A percentile compares a stretch with the other conserved stretches of the same genome.
These are phyloP conservation scores for Kodamaea hsintzibuensis DNA, from an alignment of 805 yeast species.

Conservation along the genomic window DNA sequence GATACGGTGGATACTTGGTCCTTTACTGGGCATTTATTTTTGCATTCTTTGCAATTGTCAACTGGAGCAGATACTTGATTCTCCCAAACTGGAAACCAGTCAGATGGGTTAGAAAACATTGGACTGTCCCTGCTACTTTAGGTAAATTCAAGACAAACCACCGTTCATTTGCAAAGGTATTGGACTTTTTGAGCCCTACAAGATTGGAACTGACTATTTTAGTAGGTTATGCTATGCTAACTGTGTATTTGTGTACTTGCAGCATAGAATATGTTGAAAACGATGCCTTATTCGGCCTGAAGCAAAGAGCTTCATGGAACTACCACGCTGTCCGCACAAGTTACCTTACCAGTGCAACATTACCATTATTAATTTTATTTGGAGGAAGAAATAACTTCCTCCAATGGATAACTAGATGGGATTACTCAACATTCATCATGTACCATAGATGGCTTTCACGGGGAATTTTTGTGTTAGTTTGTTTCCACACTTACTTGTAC, in stretches of 20 bases:
- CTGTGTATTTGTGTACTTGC: conserved; percentile 11
- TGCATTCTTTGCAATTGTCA: conserved; percentile 23
- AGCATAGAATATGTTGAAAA: conserved; percentile 19
- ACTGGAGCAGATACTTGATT: conserved; percentile 34
- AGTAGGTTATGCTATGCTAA: conserved; percentile 9
- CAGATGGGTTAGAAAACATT: conserved; percentile 25
- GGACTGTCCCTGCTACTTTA: conserved; percentile 42
- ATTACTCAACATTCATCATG: conserved; percentile 50
- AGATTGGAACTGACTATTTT: conserved; percentile 14
- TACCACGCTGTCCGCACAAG: conserved; percentile 19
- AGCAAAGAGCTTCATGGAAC: conserved; percentile 22
- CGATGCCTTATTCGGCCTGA: conserved; percentile 29
- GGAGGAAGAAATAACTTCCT: conserved; percentile 39
- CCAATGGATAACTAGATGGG: conserved; percentile 41
- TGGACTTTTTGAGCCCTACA: conserved; percentile 29
- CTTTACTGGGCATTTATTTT: conserved; percentile 35
- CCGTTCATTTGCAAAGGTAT: conserved; percentile 17
- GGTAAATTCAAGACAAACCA: conserved; percentile 31
- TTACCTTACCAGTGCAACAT: conserved; percentile 26
- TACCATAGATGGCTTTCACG: conserved; percentile 62
- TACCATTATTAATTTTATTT: conserved; percentile 35
- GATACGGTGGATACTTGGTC: conserved; percentile 27
- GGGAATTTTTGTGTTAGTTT: conserved; percentile 39
- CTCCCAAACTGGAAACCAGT: conserved; percentile 22
- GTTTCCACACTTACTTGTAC: conserved; percentile 36